Percentiles rank a stretch among this genome's conserved stretches.
Evolutionary conservation across 1,284 basidiomycete genomes (phyloP).

Genomic region (Trichosporon sp.): DNA sequence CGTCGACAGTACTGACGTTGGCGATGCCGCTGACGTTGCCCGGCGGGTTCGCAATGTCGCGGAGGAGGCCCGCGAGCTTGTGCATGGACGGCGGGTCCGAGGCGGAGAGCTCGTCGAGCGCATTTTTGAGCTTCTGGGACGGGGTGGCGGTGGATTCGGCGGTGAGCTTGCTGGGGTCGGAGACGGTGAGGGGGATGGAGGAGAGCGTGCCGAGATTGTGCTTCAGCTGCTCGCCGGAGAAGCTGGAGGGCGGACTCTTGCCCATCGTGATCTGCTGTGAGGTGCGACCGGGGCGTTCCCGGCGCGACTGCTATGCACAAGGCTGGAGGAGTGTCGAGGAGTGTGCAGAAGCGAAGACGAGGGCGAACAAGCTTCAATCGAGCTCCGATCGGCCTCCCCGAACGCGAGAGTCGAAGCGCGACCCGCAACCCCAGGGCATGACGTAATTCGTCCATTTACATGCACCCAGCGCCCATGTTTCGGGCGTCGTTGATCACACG

Average conservation of each 20-base stretch:
- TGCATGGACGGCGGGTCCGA: constrained; percentile 25
- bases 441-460: not conserved
- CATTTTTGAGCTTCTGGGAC: constrained; percentile 24
- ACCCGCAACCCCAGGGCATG: not conserved
- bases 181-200: constrained; percentile 40
- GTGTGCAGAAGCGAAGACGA: not conserved
- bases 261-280: not conserved
- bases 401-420: not conserved
- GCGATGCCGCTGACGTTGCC: not conserved
- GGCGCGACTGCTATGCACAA: not conserved
- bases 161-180: constrained; percentile 9
- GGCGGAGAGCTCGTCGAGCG: constrained; percentile 35
- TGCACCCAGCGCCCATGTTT: not conserved
- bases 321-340: not conserved
- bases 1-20: constrained; percentile 22
- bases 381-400: not conserved
- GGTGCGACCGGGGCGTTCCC: not conserved
- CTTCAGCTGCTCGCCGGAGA: constrained; percentile 42
- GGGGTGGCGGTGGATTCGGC: constrained; percentile 6
- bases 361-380: not conserved
- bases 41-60: constrained; percentile 10
- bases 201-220: constrained; percentile 41
- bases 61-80: constrained; percentile 32
- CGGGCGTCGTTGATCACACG: not conserved
- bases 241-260: constrained; percentile 26